A percentile compares a stretch with the other conserved stretches of the same genome.
Evolutionary conservation across 768 basidiomycete genomes (phyloP).

Genomic region (Boletus speciosus): DNA sequence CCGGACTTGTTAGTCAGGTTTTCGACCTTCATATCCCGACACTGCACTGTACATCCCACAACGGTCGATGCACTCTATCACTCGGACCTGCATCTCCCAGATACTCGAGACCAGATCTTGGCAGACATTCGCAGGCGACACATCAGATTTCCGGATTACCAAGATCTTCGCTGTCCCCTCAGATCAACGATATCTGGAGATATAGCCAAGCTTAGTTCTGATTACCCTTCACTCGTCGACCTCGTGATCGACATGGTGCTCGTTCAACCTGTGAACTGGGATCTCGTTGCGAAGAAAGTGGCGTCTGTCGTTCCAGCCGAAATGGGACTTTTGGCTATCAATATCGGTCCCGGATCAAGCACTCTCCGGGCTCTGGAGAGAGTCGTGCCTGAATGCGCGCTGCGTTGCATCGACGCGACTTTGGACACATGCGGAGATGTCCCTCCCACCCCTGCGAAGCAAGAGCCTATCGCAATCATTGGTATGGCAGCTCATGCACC

Average conservation of each 20-base stretch:
- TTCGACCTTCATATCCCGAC: slow-evolving; percentile 33
- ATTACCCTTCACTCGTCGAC: slow-evolving; percentile 34
- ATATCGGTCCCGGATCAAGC: slow-evolving; percentile 48
- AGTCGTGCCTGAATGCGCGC: slow-evolving; percentile 22
- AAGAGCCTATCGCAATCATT: slow-evolving; percentile 62
- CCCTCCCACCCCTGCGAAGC: slow-evolving; percentile 17
- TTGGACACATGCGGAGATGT: slow-evolving; percentile 6
- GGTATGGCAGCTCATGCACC: slow-evolving; percentile 64
- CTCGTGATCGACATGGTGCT: slow-evolving; percentile 41
- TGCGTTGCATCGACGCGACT: slow-evolving; percentile 17
- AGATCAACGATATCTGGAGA: slow-evolving; percentile 46
- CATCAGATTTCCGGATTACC: slow-evolving; percentile 49
- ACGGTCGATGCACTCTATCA: slow-evolving; percentile 55
- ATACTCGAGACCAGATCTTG: slow-evolving; percentile 40
- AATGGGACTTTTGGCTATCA: slow-evolving; percentile 37
- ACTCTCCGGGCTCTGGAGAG: slow-evolving; percentile 39
- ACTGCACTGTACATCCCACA: slow-evolving; percentile 40
- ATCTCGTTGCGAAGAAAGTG: slow-evolving; percentile 36
- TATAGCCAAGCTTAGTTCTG: slow-evolving; percentile 22
- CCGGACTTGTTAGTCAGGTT: slow-evolving; percentile 49
- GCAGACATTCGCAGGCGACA: slow-evolving; percentile 41
- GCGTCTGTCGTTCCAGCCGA: slow-evolving; percentile 11
- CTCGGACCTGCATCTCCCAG: slow-evolving; percentile 20
- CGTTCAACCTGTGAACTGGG: slow-evolving; percentile 52
- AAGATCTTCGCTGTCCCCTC: slow-evolving; percentile 46